Conservation (phyloP, 345 rosid genomes). For the Euphorbia peplus region DNA sequence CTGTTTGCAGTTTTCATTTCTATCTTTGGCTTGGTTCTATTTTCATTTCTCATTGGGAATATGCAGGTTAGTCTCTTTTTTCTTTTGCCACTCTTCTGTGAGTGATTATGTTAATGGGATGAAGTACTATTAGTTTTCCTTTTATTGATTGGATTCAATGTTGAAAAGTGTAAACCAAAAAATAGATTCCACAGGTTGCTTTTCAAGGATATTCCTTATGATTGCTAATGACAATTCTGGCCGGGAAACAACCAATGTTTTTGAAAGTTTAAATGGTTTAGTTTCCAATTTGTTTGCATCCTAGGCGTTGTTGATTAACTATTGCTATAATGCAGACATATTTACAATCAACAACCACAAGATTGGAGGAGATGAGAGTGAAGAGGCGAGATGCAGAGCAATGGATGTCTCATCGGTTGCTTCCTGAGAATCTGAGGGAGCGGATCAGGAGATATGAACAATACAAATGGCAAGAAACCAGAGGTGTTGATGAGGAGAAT, state of each 20-base stretch:
- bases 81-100: background rate
- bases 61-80: conserved; percentile 63
- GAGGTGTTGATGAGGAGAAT: conserved; percentile 31
- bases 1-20: conserved; percentile 66
- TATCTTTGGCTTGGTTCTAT: conserved; percentile 63
- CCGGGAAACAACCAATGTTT: background rate
- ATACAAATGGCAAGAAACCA: conserved; percentile 34
- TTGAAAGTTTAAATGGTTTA: conserved; percentile 1
- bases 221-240: background rate
- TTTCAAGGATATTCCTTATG: background rate
- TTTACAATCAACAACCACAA: conserved; percentile 34
- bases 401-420: conserved; percentile 29
- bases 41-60: conserved; percentile 77
- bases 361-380: conserved; percentile 31
- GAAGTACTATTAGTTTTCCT: background rate
- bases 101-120: background rate
- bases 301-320: background rate
- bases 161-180: too few species aligned
- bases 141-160: background rate
- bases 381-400: conserved; percentile 36
- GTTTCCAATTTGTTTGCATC: background rate
- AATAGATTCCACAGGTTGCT: background rate
- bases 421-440: conserved; percentile 27
- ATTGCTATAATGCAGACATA: conserved; percentile 19
- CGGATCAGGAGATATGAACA: conserved; percentile 34